A percentile compares a stretch with the other conserved stretches of the same genome.
These are phyloP conservation scores for Melastoma malabathricum DNA, from an alignment of 345 rosid genomes.

Conservation along the genomic window DNA sequence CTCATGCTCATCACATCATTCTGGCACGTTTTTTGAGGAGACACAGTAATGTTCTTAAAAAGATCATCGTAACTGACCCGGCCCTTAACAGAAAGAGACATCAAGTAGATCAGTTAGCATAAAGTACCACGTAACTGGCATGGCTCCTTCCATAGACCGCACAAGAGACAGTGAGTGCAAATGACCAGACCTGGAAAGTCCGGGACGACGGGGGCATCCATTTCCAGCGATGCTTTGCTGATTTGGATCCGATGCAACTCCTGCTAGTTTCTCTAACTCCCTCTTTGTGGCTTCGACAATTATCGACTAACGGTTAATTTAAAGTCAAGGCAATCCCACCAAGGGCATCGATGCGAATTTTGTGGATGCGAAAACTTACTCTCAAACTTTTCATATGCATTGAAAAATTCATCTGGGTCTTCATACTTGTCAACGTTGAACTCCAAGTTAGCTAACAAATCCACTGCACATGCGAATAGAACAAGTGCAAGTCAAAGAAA, in stretches of 20 bases:
- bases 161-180: neutral
- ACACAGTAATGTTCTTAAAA: no score
- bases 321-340: neutral
- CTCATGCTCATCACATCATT: no score
- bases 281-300: slow-evolving; percentile 40
- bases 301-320: slow-evolving; percentile 4
- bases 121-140: no score
- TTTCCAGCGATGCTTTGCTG: slow-evolving; percentile 18
- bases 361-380: slow-evolving; percentile 28
- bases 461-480: slow-evolving; percentile 12
- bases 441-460: slow-evolving; percentile 21
- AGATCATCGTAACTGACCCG: no score
- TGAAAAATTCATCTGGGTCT: slow-evolving; percentile 58
- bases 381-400: slow-evolving; percentile 42
- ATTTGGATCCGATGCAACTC: slow-evolving; percentile 23
- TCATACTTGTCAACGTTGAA: slow-evolving; percentile 46
- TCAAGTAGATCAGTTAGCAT: no score
- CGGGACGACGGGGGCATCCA: slow-evolving; percentile 51
- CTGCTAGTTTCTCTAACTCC: slow-evolving; percentile 67
- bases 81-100: no score
- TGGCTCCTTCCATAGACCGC: neutral
- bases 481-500: neutral
- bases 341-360: neutral
- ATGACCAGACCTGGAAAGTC: slow-evolving; percentile 38
- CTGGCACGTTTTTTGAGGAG: no score